Base-by-base conservation (phyloP, 148 eudicot species). In the Arbutus unedo region DNA sequence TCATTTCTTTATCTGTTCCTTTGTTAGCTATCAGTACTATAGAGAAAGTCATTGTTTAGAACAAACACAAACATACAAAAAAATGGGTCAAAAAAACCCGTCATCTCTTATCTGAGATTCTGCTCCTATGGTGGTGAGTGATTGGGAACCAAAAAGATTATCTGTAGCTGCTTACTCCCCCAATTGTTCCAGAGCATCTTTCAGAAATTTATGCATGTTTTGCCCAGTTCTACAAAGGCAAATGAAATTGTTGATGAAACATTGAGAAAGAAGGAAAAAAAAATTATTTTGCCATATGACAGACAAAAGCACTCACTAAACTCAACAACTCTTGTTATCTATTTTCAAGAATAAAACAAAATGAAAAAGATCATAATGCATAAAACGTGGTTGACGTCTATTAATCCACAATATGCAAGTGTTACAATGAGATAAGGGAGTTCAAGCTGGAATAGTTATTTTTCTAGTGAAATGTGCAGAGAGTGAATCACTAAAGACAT, bases 141-240 rank as follows among this genome's bases (percentile, higher is more conserved):
- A 85, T 86, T 82, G 90, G 87, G 88, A 89, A 87, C 90, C 86
- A 71, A 84, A 85, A 83, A 90, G 81, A 77, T 84, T 77, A 85
- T 72, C 85, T 74, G 79, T 89, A 87, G 89, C 89, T 88, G 87
- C 92, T 87, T 89, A 87, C 53, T 79, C n/a, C 48, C 56, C 84
- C 82, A 82, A 68, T 75, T 84, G 82, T 86, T 74, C 87, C 89
- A 90, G 83, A 87, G 91, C 91, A 90, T 89, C 92, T 88, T 88
- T 83, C 59, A 83, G 82, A 83, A 76, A 81, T 77, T 14, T 78
- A 67, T 81, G 81, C 84, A 82, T 59, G 83, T 6, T 60, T 38
- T 79, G n/a, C 64, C 49, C 68, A 45, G 43, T 82, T 79, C 70
- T n/a, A n/a, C n/a, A n/a, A n/a, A n/a, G n/a, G n/a, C n/a, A n/a